These are phyloP conservation scores for Ajuga reptans DNA, from an alignment of 305 asterid genomes.

Conservation along the genomic window DNA sequence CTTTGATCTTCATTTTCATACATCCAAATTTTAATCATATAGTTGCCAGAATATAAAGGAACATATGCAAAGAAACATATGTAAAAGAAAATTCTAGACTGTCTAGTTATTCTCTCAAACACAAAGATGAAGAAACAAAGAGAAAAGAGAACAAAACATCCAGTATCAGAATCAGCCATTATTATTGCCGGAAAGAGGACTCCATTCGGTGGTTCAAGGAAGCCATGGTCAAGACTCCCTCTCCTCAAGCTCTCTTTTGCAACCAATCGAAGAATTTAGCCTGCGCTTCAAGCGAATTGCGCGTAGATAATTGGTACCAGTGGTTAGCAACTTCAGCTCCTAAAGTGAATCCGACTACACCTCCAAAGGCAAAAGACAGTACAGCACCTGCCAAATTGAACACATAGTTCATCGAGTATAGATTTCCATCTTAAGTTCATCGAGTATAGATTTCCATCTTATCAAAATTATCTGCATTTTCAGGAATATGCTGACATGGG, in stretches of 20 bases:
- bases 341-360: slow-evolving; percentile 60
- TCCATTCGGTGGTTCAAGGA: background rate
- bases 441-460: background rate
- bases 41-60: background rate
- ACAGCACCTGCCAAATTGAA: slow-evolving; percentile 48
- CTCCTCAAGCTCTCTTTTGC: slow-evolving; percentile 55
- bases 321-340: slow-evolving; percentile 80
- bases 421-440: background rate
- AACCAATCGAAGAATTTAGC: slow-evolving; percentile 85
- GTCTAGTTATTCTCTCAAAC: background rate
- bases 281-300: slow-evolving; percentile 68
- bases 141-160: background rate
- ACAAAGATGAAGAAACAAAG: background rate
- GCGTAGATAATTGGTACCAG: slow-evolving; percentile 60
- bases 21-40: background rate
- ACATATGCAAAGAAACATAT: too few relatives aligned
- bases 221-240: slow-evolving; percentile 13
- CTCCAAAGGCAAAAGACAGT: slow-evolving; percentile 70
- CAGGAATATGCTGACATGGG: too few relatives aligned
- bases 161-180: slow-evolving; percentile 9
- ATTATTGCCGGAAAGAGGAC: slow-evolving; percentile 20
- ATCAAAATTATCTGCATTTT: background rate
- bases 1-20: background rate
- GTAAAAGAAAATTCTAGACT: too few relatives aligned
- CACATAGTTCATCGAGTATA: background rate